Evolutionary conservation across 2,329 filamentous ascomycete species (phyloP).

Genomic region (Penicillium sp.): DNA sequence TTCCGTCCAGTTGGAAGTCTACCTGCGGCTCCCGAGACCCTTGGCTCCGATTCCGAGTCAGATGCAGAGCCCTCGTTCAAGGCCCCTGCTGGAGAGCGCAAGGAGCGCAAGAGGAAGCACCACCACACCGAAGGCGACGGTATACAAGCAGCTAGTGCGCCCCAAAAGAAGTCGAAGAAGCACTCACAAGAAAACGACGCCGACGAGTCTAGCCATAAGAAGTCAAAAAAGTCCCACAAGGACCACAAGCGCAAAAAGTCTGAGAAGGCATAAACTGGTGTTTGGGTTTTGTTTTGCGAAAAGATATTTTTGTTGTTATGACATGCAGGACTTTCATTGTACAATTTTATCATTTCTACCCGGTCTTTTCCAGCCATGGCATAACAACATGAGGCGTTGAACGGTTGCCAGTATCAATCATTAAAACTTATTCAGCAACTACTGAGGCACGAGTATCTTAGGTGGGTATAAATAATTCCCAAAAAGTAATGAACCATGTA

Average conservation of each 20-base stretch:
- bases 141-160: slow-evolving; percentile 22
- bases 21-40: slow-evolving; percentile 30
- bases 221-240: slow-evolving; percentile 37
- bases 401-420: not conserved
- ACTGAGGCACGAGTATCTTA: not conserved
- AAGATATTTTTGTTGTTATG: slow-evolving; percentile 22
- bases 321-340: slow-evolving; percentile 19
- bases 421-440: not conserved
- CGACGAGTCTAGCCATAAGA: slow-evolving; percentile 21
- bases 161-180: slow-evolving; percentile 44
- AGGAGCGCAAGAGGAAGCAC: slow-evolving; percentile 41
- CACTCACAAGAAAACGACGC: slow-evolving; percentile 23
- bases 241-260: slow-evolving; percentile 40
- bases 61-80: slow-evolving; percentile 37
- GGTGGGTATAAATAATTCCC: not conserved
- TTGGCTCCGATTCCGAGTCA: slow-evolving; percentile 40
- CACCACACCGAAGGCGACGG: slow-evolving; percentile 31
- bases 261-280: slow-evolving; percentile 32
- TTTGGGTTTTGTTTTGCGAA: slow-evolving; percentile 15
- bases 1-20: slow-evolving; percentile 45
- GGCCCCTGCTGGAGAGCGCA: slow-evolving; percentile 29
- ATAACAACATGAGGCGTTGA: not conserved
- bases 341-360: slow-evolving; percentile 11
- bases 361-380: too few relatives aligned
- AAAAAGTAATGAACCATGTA: not conserved